Evolutionary conservation across 139 green algal species (phyloP), one percentile per base, ranked within the genome.

Genomic region (Spirogloea muscicola): DNA sequence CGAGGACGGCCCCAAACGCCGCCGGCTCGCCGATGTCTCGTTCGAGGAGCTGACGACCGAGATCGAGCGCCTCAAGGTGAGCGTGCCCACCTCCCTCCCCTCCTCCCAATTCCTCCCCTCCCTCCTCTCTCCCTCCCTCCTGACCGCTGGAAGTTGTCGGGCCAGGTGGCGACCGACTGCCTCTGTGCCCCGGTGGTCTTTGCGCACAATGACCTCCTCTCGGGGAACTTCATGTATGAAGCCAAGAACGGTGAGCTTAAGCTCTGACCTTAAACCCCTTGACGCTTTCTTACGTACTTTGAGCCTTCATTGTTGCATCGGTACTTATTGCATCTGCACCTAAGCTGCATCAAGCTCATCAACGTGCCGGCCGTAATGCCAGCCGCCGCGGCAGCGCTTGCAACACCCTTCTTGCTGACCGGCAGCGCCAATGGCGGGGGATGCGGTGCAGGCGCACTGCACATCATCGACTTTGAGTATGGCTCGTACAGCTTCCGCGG

Each of bases 401-500:
- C n/a, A n/a, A n/a, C n/a, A n/a, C n/a, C n/a, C n/a, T n/a, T n/a
- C n/a, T n/a, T n/a, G n/a, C n/a, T n/a, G n/a, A n/a, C n/a, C n/a
- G n/a, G n/a, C n/a, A n/a, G n/a, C n/a, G n/a, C n/a, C n/a, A n/a
- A n/a, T n/a, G n/a, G n/a, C n/a, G n/a, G n/a, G n/a, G n/a, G n/a
- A n/a, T n/a, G n/a, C n/a, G n/a, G n/a, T n/a, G 58, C 70, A 79
- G 52, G 31, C 5, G 41, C 57, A 2, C 38, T 94, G 62, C 85
- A 89, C 46, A 89, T 97, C 62, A 97, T 98, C 39, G 93, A 98
- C 83, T 97, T 96, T 83, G 94, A 98, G 84, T 98, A 98, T 74
- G 84, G 81, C 4, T 73, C 43, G 2, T 89, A 87, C 57, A 88
- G 84, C 10, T 89, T 86, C 51, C 83, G 85, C 7, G 93, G 91